phyloP scores from a whole-genome alignment of 176 grass and related monocot genomes.

The Otatea glauca region DNA sequence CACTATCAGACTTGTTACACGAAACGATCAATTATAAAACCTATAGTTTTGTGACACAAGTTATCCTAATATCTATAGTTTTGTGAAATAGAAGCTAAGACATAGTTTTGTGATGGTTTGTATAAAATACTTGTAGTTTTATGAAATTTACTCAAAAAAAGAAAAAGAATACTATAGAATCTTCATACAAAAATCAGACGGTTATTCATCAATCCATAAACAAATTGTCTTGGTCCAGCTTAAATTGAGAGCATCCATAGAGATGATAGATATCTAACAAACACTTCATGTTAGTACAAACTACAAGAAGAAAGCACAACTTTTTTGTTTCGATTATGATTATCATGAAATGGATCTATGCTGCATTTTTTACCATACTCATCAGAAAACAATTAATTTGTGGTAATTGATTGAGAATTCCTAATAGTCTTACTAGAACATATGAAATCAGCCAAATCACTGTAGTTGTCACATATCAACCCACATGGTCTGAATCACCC shows the following conservation, averaged over 20 bases:
- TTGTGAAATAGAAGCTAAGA: no score
- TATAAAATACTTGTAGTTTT: no score
- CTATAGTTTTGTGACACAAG: no score
- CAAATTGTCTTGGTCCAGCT: neutral
- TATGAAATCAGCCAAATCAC: neutral
- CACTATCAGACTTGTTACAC: no score
- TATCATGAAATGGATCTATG: neutral
- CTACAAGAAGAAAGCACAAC: neutral
- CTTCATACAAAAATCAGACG: neutral
- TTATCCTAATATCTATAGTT: no score
- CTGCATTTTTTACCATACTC: neutral
- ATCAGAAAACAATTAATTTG: neutral
- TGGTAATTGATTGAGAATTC: neutral
- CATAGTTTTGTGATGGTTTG: no score
- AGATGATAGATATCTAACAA: neutral
- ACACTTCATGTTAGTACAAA: neutral
- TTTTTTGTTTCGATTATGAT: neutral
- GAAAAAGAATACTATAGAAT: neutral
- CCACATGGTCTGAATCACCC: neutral
- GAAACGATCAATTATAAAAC: no score
- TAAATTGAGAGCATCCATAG: neutral
- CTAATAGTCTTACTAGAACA: neutral
- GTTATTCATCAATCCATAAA: neutral
- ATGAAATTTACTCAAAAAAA: no score
- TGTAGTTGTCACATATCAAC: neutral